Evolutionary conservation across 495 filamentous ascomycete genomes (phyloP), one percentile per base, ranked within the genome.

Genomic region (Penicillium flavigenum): DNA sequence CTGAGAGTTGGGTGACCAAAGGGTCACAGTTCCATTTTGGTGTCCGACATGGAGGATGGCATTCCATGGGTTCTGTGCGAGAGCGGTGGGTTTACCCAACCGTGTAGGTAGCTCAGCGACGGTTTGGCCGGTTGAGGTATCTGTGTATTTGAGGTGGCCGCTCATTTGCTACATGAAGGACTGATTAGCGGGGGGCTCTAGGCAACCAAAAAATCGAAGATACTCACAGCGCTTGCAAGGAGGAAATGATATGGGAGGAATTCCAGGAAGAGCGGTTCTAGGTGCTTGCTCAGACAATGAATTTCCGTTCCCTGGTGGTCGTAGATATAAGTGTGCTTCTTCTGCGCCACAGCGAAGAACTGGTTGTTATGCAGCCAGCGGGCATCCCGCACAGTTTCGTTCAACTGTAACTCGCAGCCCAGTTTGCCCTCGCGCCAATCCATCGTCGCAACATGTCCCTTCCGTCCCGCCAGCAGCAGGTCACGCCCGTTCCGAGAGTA

Each of bases 181-280:
- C 26, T 16, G 17, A 39, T 64, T 54, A 64, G 59, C 34, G 2
- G 19, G 19, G 17, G 20, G 14, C 16, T 26, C 4, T 39, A 42
- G 26, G 41, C 5, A 5, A 12, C 41, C 20, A 14, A 49, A 20
- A 3, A 47, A 5, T 7, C 36, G 32, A 38, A 26, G 14, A 38
- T 51, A 79, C 83, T 78, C 71, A 89, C 87, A 66, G 94, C 77
- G 27, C 91, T 96, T 11, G 88, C 90, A 44, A 98, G 80, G 20
- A 98, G 84, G 64, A 96, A 98, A 70, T 98, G 94, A 68, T 96
- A 98, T 3, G 92, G 93, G 26, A 98, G 77, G 70, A 96, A 98
- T 72, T 98, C 91, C 78, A 98, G 88, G 75, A 92, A 85, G 10
- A 87, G 88, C n/a, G 95, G 90, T 73, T 98, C 94, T 59, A 93